These are phyloP conservation scores for Pholiota conissans DNA, from an alignment of 768 basidiomycete genomes.

Conservation along the genomic window DNA sequence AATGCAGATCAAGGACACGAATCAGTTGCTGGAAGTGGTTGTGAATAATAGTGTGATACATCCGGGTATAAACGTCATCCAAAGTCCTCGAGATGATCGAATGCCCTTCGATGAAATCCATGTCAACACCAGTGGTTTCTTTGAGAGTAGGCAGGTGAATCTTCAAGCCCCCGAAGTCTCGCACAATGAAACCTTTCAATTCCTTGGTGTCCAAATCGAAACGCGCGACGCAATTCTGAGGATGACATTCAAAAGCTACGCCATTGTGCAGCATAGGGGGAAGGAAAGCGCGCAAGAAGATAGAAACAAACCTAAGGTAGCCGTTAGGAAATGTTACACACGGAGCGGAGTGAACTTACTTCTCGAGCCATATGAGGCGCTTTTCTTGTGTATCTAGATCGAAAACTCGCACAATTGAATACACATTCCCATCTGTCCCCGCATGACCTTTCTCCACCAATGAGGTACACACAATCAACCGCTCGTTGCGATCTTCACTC, in stretches of 20 bases:
- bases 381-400: slow-evolving; percentile 52
- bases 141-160: slow-evolving; percentile 52
- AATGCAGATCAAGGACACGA: slow-evolving; percentile 56
- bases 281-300: slow-evolving; percentile 56
- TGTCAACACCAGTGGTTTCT: slow-evolving; percentile 47
- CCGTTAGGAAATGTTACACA: not conserved
- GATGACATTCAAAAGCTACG: slow-evolving; percentile 60
- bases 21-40: slow-evolving; percentile 62
- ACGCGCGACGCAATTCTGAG: slow-evolving; percentile 58
- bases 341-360: slow-evolving; percentile 27
- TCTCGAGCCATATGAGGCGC: slow-evolving; percentile 48
- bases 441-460: slow-evolving; percentile 55
- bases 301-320: slow-evolving; percentile 40
- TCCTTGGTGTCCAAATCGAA: slow-evolving; percentile 50
- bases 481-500: slow-evolving; percentile 47
- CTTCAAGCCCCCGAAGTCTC: slow-evolving; percentile 58
- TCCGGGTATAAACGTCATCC: slow-evolving; percentile 55
- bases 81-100: slow-evolving; percentile 49
- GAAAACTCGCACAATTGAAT: slow-evolving; percentile 51
- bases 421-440: slow-evolving; percentile 42
- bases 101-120: slow-evolving; percentile 48
- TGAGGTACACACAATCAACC: slow-evolving; percentile 56
- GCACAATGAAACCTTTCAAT: slow-evolving; percentile 53
- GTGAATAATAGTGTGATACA: slow-evolving; percentile 60
- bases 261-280: slow-evolving; percentile 54